phyloP scores from a whole-genome alignment of 768 basidiomycete species.

The Termitomyces titanicus region DNA sequence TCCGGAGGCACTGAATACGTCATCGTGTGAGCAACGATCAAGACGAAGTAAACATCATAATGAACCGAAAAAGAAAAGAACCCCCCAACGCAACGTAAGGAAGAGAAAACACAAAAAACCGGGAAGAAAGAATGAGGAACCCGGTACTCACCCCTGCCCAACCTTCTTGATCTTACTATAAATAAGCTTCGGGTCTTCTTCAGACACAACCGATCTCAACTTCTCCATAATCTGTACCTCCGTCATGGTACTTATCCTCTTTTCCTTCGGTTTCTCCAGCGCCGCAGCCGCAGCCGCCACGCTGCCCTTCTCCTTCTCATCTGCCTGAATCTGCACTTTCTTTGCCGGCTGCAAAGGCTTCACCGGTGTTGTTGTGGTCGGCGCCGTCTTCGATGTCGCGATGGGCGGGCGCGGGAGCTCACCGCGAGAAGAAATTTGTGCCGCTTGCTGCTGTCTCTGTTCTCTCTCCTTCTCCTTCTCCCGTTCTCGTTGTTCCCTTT shows the following conservation, averaged over 20 bases:
- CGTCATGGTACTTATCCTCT: constrained; percentile 93
- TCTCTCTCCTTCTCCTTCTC: constrained; percentile 29
- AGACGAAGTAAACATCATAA: neutral
- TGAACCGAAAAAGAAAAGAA: neutral
- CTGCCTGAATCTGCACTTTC: constrained; percentile 61
- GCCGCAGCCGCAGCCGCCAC: constrained; percentile 69
- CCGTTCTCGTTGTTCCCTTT: constrained; percentile 19
- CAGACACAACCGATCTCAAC: constrained; percentile 80
- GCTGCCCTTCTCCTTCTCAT: constrained; percentile 47
- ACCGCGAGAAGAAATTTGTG: constrained; percentile 14
- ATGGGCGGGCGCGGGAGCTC: constrained; percentile 32
- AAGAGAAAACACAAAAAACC: neutral
- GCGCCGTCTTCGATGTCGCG: constrained; percentile 40
- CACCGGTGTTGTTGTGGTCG: constrained; percentile 54
- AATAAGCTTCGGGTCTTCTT: constrained; percentile 82
- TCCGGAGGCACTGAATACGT: constrained; percentile 75
- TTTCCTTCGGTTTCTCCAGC: constrained; percentile 74
- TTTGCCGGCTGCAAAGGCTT: constrained; percentile 75
- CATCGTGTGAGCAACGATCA: constrained; percentile 12
- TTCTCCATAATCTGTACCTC: constrained; percentile 99
- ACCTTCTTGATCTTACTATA: constrained; percentile 99
- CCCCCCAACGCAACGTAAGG: neutral
- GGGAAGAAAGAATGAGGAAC: neutral
- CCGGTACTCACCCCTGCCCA: constrained; percentile 82
- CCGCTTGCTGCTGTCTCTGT: constrained; percentile 21